Conservation (phyloP, 2,329 filamentous ascomycete genomes). For the Rutstroemia sydowiana region DNA sequence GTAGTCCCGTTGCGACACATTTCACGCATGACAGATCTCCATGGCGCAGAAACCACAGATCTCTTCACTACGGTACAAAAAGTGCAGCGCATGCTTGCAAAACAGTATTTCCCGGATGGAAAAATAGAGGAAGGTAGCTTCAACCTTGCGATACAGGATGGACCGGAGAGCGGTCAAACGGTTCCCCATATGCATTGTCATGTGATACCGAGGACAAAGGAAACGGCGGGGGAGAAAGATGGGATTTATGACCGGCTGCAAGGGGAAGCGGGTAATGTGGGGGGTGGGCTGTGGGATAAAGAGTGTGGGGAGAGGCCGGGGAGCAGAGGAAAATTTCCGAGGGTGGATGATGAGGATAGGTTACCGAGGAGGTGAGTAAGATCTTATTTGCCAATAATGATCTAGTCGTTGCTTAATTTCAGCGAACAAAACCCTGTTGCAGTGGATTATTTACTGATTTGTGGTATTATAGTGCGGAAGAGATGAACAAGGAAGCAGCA, state of each 20-base stretch:
- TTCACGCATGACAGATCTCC: constrained; percentile 49
- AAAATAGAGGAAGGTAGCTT: constrained; percentile 62
- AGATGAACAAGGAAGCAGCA: constrained; percentile 74
- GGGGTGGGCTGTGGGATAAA: constrained; percentile 58
- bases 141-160: constrained; percentile 95
- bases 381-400: not conserved
- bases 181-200: constrained; percentile 92
- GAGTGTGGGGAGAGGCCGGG: constrained; percentile 47
- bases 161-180: constrained; percentile 82
- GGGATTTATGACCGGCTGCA: constrained; percentile 79
- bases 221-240: constrained; percentile 49
- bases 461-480: constrained; percentile 43
- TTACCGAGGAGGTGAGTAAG: constrained; percentile 42
- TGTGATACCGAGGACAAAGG: constrained; percentile 66
- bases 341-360: constrained; percentile 64
- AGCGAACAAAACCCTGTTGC: not conserved
- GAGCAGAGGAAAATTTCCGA: constrained; percentile 53
- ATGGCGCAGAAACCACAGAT: constrained; percentile 44
- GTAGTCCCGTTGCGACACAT: constrained; percentile 68
- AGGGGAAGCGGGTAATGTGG: constrained; percentile 76
- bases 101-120: constrained; percentile 49
- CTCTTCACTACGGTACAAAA: constrained; percentile 82
- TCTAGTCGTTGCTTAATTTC: not conserved
- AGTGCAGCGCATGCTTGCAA: constrained; percentile 67
- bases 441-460: not conserved